Evolutionary conservation across 257 asterid genomes (phyloP), one percentile per base, ranked within the genome.

Genomic region (Voacanga thouarsii): DNA sequence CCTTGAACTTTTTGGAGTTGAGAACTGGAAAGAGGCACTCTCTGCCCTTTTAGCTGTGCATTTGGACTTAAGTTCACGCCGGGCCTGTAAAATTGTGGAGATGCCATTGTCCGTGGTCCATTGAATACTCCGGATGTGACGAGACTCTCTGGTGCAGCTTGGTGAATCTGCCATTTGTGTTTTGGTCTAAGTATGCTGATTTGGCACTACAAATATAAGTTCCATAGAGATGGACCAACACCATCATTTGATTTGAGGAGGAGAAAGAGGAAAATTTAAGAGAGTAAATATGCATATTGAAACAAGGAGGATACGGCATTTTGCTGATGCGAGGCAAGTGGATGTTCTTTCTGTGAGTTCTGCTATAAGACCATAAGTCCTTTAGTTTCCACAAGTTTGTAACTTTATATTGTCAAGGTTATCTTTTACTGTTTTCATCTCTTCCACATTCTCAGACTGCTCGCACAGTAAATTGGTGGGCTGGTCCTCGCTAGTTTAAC

Each of bases 401-500:
- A 61, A 26, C 41, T 61, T 0, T 81, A 21, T 67, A 26, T 43
- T 79, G 75, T 84, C 79, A 60, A 45, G 4, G 47, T 47, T 12
- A 57, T 43, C 45, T 60, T 61, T 74, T 72, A 30, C 28, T 66
- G 50, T 39, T 49, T 75, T 16, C 37, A 33, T 78, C 72, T 44
- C 74, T 50, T 24, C 37, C 53, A 71, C 14, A 43, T 33, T 59
- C n/a, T 60, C 59, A 63, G 47, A 28, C 33, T 19, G 66, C 33
- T 68, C 72, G 28, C 71, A 21, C 24, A 14, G 65, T 61, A 24
- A 70, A 77, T 74, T 75, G 71, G 24, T 33, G 2, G 67, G 16
- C 55, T 44, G 21, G 66, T 75, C 33, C 47, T 50, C 4, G 23
- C 37, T 30, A 50, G 55, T 50, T 15, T 53, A 41, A 19, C n/a